Evolutionary conservation across 768 basidiomycete genomes (phyloP), one percentile per base, ranked within the genome.

Genomic region (Jaapia argillacea): DNA sequence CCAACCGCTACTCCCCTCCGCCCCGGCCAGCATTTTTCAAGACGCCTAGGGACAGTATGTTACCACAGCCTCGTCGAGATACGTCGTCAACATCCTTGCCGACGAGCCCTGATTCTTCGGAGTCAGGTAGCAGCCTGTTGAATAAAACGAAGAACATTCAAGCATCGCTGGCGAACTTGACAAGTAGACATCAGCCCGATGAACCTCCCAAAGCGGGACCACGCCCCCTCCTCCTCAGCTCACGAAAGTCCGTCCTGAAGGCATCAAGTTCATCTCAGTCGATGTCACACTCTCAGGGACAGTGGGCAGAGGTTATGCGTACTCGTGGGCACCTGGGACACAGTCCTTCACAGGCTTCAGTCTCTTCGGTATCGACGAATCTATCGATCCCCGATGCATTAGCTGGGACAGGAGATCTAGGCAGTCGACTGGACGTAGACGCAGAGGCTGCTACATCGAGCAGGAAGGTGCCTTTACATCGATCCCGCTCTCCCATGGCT

Each of bases 401-500:
- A 38, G 37, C 7, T 22, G 37, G 13, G 10, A 21, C 10, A 7
- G 37, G 10, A 13, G 20, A 38, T 21, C 10, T 7, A 21, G 20
- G 13, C 7, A 82, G 85, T 54, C 71, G 82, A 40, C 61, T 69
- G n/a, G n/a, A n/a, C n/a, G n/a, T n/a, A n/a, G n/a, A n/a, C n/a
- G n/a, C n/a, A n/a, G n/a, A n/a, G n/a, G n/a, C n/a, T n/a, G n/a
- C n/a, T n/a, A n/a, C n/a, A n/a, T n/a, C n/a, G n/a, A n/a, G n/a
- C n/a, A n/a, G n/a, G n/a, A n/a, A n/a, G 39, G 69, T 88, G 12
- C 72, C 75, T 21, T 53, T 87, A 40, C 74, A 84, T 24, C 72
- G 71, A 48, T 76, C 79, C 10, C 58, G 84, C 4, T 86, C 85
- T 3, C 82, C 85, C 3, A 80, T 85, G 78, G 81, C 83, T 14